phyloP scores from a whole-genome alignment of 2,329 filamentous ascomycete species.

The Tolypocladium amazonense region DNA sequence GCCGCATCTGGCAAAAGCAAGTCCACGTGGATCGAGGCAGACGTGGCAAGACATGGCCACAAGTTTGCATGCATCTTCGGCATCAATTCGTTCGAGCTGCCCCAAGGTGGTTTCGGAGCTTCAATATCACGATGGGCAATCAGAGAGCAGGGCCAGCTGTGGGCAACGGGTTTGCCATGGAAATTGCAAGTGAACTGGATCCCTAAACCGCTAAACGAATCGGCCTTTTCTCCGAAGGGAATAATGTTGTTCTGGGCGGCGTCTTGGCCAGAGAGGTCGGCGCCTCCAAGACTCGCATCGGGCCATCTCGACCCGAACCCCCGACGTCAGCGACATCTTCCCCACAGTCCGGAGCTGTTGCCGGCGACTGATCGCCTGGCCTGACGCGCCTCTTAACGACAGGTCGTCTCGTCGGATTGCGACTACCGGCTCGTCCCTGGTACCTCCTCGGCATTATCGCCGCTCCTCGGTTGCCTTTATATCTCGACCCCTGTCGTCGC shows the following conservation, averaged over 20 bases:
- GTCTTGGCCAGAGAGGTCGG: too few relatives aligned
- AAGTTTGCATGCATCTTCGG: too few relatives aligned
- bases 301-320: neutral
- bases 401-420: too few relatives aligned
- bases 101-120: too few relatives aligned
- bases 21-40: too few relatives aligned
- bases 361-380: neutral
- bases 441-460: neutral
- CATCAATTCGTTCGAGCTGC: too few relatives aligned
- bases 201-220: neutral
- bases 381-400: neutral
- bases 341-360: neutral
- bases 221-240: neutral
- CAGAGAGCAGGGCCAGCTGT: too few relatives aligned
- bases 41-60: too few relatives aligned
- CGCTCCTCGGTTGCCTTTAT: neutral
- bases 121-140: too few relatives aligned
- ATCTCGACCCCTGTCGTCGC: neutral
- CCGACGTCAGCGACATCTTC: neutral
- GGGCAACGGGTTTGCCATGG: neutral
- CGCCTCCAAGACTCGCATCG: neutral
- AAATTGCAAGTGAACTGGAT: too few relatives aligned
- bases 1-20: too few relatives aligned
- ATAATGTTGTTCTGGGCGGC: too few relatives aligned
- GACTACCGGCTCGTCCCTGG: neutral